Evolutionary conservation across 495 filamentous ascomycete genomes (phyloP).

Genomic region (Trichodelitschia bisporula): DNA sequence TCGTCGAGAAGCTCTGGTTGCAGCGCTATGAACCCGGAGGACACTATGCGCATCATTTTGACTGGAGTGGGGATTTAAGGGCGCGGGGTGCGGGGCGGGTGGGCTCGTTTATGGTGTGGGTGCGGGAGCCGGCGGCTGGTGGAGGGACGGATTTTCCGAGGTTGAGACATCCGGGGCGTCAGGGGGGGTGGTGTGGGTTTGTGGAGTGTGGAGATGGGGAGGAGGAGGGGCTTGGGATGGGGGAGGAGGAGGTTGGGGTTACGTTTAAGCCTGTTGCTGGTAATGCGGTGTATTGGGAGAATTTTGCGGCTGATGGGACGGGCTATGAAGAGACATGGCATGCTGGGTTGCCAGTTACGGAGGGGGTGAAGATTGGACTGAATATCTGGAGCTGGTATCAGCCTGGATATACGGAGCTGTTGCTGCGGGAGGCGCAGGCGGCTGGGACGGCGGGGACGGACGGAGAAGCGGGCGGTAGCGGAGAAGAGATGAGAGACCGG

Average conservation of each 20-base stretch:
- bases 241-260: conserved; percentile 24
- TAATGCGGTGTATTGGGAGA: conserved; percentile 58
- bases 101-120: conserved; percentile 31
- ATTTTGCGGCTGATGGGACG: conserved; percentile 32
- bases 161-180: conserved; percentile 14
- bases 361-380: conserved; percentile 52
- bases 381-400: conserved; percentile 44
- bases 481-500: no score
- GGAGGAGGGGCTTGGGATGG: conserved; percentile 20
- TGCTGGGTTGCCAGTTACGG: conserved; percentile 40
- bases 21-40: conserved; percentile 33
- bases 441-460: no score
- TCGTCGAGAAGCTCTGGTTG: conserved; percentile 35
- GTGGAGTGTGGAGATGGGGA: conserved; percentile 31
- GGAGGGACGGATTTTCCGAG: conserved; percentile 33
- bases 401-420: conserved; percentile 4
- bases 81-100: conserved; percentile 8
- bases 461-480: no score
- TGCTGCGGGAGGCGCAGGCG: no score
- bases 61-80: no score
- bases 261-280: conserved; percentile 43
- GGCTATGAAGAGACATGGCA: conserved; percentile 44
- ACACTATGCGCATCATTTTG: conserved; percentile 34
- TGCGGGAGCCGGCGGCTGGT: conserved; percentile 15
- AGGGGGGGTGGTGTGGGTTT: conserved; percentile 30